Percentiles rank a stretch among this genome's conserved stretches.
Conservation (phyloP, 345 rosid genomes). For the Geranium rotundifolium region DNA sequence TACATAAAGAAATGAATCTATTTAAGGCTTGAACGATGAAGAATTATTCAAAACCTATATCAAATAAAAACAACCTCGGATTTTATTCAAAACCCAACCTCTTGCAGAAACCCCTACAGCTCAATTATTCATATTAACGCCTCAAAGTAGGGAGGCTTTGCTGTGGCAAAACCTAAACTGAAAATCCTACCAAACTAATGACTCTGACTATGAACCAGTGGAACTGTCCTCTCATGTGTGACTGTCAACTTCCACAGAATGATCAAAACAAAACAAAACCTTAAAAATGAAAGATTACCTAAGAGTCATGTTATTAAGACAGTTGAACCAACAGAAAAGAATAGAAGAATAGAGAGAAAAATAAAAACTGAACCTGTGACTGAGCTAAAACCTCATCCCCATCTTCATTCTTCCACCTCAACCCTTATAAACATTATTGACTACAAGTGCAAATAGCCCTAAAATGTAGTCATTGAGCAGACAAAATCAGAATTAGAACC, state of each 20-base stretch:
- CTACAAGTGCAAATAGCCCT: neutral
- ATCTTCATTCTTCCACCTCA: slow-evolving; percentile 8
- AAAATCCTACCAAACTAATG: neutral
- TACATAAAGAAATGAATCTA: neutral
- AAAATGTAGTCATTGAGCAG: neutral
- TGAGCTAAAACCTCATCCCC: slow-evolving; percentile 7
- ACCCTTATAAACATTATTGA: neutral
- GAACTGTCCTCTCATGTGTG: neutral
- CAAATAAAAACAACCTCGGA: neutral
- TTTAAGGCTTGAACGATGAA: neutral
- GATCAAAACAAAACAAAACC: neutral
- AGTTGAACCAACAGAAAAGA: slow-evolving; percentile 16
- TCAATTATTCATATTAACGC: too few relatives aligned
- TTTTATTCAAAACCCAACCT: neutral
- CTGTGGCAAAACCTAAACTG: too few relatives aligned
- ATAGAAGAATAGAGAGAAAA: neutral
- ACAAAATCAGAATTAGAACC: slow-evolving; percentile 6
- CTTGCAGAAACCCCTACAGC: neutral
- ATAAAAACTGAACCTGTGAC: slow-evolving; percentile 13
- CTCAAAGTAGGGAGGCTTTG: too few relatives aligned
- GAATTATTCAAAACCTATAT: neutral
- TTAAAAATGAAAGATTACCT: slow-evolving; percentile 9
- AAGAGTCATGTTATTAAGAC: slow-evolving; percentile 21
- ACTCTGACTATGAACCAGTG: neutral
- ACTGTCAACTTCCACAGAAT: neutral